Base-by-base conservation (phyloP, 164 flowering plant genomes). In the Malania oleifera region DNA sequence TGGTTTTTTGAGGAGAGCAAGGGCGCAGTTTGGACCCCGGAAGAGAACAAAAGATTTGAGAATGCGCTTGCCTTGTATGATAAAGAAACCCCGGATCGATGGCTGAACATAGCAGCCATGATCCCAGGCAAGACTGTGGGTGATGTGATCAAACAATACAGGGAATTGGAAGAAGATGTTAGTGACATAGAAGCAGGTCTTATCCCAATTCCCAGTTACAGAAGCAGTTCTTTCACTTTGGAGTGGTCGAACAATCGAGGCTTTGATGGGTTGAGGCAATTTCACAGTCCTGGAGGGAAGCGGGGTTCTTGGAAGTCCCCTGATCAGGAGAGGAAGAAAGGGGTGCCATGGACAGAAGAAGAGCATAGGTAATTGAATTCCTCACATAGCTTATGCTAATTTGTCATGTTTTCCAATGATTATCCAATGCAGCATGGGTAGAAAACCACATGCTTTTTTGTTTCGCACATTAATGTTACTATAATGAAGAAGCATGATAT, bases 101-200 rank as follows among this genome's bases (percentile, higher is more conserved):
- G n/a, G n/a, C n/a, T n/a, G n/a, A n/a, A n/a, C n/a, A n/a, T n/a
- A n/a, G n/a, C n/a, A n/a, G n/a, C n/a, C n/a, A n/a, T n/a, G n/a
- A n/a, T n/a, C n/a, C n/a, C n/a, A n/a, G n/a, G 53, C 17, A 49
- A 49, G 53, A 24, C 53, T 2, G 29, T 49, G 3, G 2, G 5
- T 5, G 29, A 49, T 24, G 53, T 49, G 27, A 49, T 23, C 2
- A 49, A 24, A 14, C 53, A 24, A 3, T 49, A 23, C 17, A 49
- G 27, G 31, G 53, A 49, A 2, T 49, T 49, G 18, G 53, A 49
- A 49, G 53, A 49, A 24, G 53, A 49, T 49, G 17, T 49, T 24
- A 1, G 53, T 49, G 1, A 49, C 18, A 49, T 49, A 1, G 53
- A 49, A 5, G 28, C 53, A 3, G 53, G 53, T 1, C 31, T 49